phyloP scores from a whole-genome alignment of 306 rosid genomes.

The Casuarina equisetifolia region DNA sequence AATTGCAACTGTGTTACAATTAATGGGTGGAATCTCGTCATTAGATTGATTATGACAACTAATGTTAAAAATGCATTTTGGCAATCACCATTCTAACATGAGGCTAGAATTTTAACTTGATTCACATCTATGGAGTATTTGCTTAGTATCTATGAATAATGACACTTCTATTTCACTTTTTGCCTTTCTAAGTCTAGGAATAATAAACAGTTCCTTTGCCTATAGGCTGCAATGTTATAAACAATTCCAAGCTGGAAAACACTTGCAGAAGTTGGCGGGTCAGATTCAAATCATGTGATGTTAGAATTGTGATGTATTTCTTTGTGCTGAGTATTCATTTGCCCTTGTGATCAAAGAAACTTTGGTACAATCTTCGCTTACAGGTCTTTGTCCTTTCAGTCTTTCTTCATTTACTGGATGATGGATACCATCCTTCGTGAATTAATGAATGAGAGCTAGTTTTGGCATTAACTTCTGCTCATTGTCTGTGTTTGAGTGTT shows the following conservation, averaged over 20 bases:
- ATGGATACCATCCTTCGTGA: constrained; percentile 13
- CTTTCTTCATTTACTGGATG: constrained; percentile 17
- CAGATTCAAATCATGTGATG: constrained; percentile 3
- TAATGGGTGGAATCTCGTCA: neutral
- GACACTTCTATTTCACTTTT: neutral
- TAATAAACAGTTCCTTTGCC: neutral
- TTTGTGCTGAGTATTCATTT: neutral
- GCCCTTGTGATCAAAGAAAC: neutral
- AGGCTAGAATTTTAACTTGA: neutral
- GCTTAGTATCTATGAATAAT: neutral
- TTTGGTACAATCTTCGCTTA: neutral
- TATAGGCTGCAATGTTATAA: neutral
- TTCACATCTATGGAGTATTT: neutral
- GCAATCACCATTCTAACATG: neutral
- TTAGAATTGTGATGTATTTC: neutral
- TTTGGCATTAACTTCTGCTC: constrained; percentile 1
- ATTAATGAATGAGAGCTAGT: neutral
- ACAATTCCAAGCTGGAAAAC: neutral
- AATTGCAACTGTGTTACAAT: neutral
- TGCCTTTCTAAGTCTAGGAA: neutral
- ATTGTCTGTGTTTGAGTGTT: neutral
- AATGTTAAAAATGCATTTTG: neutral
- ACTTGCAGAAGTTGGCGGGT: neutral
- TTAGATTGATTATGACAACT: neutral
- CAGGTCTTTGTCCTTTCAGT: constrained; percentile 8